Conservation (phyloP, 208 protist species). For the Trypanosoma platydactyli region DNA sequence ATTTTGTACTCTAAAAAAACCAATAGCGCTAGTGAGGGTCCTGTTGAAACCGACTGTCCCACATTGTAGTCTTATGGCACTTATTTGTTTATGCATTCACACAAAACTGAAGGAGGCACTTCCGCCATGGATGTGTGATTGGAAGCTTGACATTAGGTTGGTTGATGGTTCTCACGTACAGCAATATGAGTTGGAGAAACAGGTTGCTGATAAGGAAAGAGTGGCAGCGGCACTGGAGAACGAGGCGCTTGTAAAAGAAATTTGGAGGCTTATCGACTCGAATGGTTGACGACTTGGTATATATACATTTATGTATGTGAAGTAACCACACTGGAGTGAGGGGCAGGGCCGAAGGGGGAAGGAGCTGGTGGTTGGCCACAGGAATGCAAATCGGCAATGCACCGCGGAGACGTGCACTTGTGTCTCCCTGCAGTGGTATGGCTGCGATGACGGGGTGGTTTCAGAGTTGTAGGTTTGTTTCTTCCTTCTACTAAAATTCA, state of each 20-base stretch:
- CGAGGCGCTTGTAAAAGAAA: conserved; percentile 17
- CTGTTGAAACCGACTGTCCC: conserved; percentile 33
- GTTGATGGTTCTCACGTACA: conserved; percentile 29
- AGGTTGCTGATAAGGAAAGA: conserved; percentile 33
- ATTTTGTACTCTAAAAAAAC: conserved; percentile 2
- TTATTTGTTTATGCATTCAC: conserved; percentile 33
- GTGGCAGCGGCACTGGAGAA: conserved; percentile 32
- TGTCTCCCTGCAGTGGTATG: too few relatives aligned
- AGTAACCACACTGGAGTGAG: background rate
- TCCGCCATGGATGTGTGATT: conserved; percentile 18
- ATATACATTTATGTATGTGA: background rate
- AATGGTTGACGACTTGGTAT: conserved; percentile 16
- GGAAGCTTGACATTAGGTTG: conserved; percentile 31
- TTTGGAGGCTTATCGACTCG: conserved; percentile 27
- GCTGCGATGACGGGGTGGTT: too few relatives aligned
- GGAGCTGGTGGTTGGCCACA: too few relatives aligned
- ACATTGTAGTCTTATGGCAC: conserved; percentile 34
- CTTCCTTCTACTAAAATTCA: background rate
- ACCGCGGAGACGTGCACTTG: too few relatives aligned
- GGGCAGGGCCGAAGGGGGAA: background rate
- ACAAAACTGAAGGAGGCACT: conserved; percentile 26
- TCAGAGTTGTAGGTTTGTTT: too few relatives aligned
- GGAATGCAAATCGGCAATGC: too few relatives aligned
- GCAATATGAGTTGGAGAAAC: conserved; percentile 27
- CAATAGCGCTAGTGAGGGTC: conserved; percentile 23